These are phyloP conservation scores for Gossypium lobatum DNA, from an alignment of 441 rosid species.

Conservation along the genomic window DNA sequence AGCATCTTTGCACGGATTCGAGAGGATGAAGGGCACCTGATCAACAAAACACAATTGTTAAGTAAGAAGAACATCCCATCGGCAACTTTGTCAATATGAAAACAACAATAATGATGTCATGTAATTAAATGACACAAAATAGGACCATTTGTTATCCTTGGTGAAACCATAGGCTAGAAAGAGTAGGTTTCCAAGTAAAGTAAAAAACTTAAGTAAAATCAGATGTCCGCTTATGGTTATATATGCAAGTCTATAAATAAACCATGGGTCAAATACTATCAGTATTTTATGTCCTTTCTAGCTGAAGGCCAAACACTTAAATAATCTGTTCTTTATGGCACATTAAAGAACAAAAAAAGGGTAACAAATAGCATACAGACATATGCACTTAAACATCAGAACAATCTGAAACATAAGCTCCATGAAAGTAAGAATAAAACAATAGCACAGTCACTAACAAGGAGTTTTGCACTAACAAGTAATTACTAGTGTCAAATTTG, in stretches of 20 bases:
- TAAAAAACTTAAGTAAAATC: background rate
- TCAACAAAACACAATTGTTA: background rate
- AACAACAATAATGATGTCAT: background rate
- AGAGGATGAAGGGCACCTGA: slow-evolving; percentile 64
- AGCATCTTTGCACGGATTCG: slow-evolving; percentile 59
- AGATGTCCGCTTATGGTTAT: background rate
- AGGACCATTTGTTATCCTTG: background rate
- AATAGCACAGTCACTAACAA: background rate
- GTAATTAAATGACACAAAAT: background rate
- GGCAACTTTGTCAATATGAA: background rate
- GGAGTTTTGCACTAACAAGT: background rate
- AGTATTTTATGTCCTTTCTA: no score
- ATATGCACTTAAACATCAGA: background rate
- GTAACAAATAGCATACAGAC: no score
- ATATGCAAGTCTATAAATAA: background rate
- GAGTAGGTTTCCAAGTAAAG: background rate
- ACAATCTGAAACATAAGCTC: background rate
- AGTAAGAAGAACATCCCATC: background rate
- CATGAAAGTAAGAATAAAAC: background rate
- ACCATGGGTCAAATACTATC: background rate
- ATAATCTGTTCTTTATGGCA: no score
- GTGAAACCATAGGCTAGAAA: background rate
- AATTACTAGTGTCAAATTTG: slow-evolving; percentile 5
- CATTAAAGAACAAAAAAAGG: no score
- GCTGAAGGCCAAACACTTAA: no score